Conservation (phyloP, 805 yeast genomes). For the Kodamaea jinghongensis region DNA sequence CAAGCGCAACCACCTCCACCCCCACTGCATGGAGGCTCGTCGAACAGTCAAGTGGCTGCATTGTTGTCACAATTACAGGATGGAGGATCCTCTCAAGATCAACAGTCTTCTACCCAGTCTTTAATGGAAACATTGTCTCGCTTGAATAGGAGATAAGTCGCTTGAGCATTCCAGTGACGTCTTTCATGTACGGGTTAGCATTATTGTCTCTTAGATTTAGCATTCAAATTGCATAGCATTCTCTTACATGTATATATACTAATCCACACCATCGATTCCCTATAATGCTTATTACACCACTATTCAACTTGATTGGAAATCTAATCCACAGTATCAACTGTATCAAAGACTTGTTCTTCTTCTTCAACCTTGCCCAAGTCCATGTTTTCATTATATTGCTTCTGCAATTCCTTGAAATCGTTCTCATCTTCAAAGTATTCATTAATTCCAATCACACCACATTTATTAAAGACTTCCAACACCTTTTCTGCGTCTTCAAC, state of each 20-base stretch:
- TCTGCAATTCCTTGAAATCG: constrained; percentile 56
- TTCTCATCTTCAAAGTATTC: constrained; percentile 71
- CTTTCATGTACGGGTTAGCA: too few species aligned
- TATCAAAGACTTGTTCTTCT: constrained; percentile 11
- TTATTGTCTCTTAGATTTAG: too few species aligned
- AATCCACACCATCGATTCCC: constrained; percentile 2
- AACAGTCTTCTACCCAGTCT: constrained; percentile 13
- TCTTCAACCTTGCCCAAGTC: constrained; percentile 12
- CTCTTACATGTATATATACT: too few species aligned
- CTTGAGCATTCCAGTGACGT: too few species aligned
- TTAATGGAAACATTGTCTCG: constrained; percentile 39
- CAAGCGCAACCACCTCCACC: constrained; percentile 11
- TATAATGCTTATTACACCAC: too few species aligned
- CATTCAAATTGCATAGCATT: too few species aligned
- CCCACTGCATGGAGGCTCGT: constrained; percentile 9
- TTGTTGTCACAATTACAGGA: constrained; percentile 27
- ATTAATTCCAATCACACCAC: constrained; percentile 80
- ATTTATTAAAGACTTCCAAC: constrained; percentile 70
- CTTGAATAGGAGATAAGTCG: constrained; percentile 26
- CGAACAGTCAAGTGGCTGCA: constrained; percentile 25
- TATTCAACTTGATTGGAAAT: background rate
- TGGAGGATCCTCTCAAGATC: constrained; percentile 12
- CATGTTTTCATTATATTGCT: constrained; percentile 42
- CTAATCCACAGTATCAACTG: constrained; percentile 16
- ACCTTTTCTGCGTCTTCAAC: constrained; percentile 78